These are phyloP conservation scores for Amniculicola lignicola DNA, from an alignment of 495 filamentous ascomycete species.

Conservation along the genomic window DNA sequence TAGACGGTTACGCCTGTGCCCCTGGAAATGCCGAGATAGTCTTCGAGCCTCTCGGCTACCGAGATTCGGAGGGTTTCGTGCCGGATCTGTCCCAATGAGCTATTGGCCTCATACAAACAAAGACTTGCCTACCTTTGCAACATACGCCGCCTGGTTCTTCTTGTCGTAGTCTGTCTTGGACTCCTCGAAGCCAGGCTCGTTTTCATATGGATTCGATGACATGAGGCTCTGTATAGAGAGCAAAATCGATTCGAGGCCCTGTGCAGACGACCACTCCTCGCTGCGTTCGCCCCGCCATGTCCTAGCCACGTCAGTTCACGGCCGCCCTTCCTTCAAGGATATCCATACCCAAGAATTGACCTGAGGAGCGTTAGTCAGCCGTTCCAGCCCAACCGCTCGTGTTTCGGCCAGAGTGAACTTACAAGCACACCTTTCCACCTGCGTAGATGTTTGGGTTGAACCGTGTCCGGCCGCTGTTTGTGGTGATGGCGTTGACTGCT, in stretches of 20 bases:
- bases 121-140: constrained; percentile 55
- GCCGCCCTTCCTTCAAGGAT: constrained; percentile 26
- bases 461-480: constrained; percentile 78
- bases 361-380: background rate
- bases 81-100: constrained; percentile 61
- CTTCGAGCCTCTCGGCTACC: constrained; percentile 80
- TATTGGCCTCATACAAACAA: background rate
- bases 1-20: constrained; percentile 47
- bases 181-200: constrained; percentile 90
- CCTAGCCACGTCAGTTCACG: constrained; percentile 49
- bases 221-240: constrained; percentile 96
- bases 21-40: constrained; percentile 61
- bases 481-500: constrained; percentile 70
- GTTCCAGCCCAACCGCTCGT: too few relatives aligned
- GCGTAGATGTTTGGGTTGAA: constrained; percentile 99
- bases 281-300: constrained; percentile 89
- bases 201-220: constrained; percentile 91
- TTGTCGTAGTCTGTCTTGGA: constrained; percentile 64
- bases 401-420: constrained; percentile 47
- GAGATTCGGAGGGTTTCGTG: constrained; percentile 88
- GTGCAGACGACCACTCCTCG: constrained; percentile 94
- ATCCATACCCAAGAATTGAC: constrained; percentile 80
- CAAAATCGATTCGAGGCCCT: constrained; percentile 89
- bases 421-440: constrained; percentile 84
- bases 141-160: constrained; percentile 73